These are phyloP conservation scores for Xylaria venustula DNA, from an alignment of 495 filamentous ascomycete species.

Conservation along the genomic window DNA sequence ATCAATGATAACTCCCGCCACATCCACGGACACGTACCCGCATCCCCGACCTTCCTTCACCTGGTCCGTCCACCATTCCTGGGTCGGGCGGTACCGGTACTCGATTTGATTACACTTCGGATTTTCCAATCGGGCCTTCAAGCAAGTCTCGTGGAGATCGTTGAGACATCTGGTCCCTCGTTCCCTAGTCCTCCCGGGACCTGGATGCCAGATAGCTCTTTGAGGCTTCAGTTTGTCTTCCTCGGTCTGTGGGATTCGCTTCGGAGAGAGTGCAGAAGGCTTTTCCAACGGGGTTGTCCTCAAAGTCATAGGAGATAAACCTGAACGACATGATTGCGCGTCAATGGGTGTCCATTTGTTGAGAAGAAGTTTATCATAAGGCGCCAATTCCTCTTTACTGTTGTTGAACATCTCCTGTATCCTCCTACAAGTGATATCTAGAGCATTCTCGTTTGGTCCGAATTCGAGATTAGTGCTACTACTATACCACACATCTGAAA, in stretches of 20 bases:
- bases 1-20: constrained; percentile 33
- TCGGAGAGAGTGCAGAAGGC: constrained; percentile 8
- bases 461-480: constrained; percentile 17
- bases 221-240: constrained; percentile 24
- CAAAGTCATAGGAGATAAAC: constrained; percentile 2
- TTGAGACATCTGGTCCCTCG: constrained; percentile 36
- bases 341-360: constrained; percentile 16
- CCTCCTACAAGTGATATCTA: constrained; percentile 18
- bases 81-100: constrained; percentile 39
- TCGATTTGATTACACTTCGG: constrained; percentile 22
- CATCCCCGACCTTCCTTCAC: constrained; percentile 36
- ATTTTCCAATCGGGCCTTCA: constrained; percentile 18
- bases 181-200: constrained; percentile 21
- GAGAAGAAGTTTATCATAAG: constrained; percentile 20
- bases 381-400: constrained; percentile 29
- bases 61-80: constrained; percentile 45
- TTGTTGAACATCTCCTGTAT: constrained; percentile 23
- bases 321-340: neutral
- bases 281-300: neutral
- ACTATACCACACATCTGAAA: constrained; percentile 41
- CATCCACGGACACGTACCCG: constrained; percentile 38
- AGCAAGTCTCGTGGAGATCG: constrained; percentile 36
- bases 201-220: constrained; percentile 46
- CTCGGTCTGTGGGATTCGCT: neutral
- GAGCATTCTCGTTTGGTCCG: constrained; percentile 2